A percentile compares a stretch with the other conserved stretches of the same genome.
These are phyloP conservation scores for Smithsoniella earleae DNA, from an alignment of 163 green algal genomes.

Conservation along the genomic window DNA sequence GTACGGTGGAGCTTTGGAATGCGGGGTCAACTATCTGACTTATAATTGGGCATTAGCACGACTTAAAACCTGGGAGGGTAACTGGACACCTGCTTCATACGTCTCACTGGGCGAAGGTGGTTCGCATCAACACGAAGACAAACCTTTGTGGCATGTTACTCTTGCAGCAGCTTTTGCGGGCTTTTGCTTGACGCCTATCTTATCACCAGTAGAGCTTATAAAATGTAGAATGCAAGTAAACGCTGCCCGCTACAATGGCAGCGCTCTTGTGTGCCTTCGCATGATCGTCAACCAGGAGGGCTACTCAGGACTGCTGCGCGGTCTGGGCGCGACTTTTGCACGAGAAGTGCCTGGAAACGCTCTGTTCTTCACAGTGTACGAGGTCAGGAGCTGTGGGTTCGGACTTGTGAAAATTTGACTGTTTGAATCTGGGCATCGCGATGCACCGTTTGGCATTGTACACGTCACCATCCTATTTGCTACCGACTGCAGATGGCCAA, in stretches of 20 bases:
- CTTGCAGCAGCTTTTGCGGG: constrained; percentile 54
- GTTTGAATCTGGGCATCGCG: too few species aligned
- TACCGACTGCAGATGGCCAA: too few species aligned
- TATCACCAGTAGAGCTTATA: constrained; percentile 73
- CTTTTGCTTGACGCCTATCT: constrained; percentile 53
- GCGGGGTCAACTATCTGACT: constrained; percentile 74
- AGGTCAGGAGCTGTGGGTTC: constrained; percentile 37
- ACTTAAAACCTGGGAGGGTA: too few species aligned
- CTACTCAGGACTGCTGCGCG: constrained; percentile 52
- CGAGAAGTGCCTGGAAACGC: constrained; percentile 68
- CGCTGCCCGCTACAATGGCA: too few species aligned
- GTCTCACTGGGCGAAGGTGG: too few species aligned
- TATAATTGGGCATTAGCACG: too few species aligned
- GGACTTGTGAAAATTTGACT: too few species aligned
- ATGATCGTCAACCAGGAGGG: constrained; percentile 55
- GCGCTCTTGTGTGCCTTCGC: too few species aligned
- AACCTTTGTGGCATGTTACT: constrained; percentile 39
- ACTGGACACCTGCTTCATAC: too few species aligned
- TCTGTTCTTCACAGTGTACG: constrained; percentile 70
- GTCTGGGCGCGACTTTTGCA: constrained; percentile 57
- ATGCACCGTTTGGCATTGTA: too few species aligned
- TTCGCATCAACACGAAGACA: too few species aligned
- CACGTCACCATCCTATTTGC: too few species aligned
- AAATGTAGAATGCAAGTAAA: constrained; percentile 45
- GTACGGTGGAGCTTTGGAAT: constrained; percentile 73